Conservation (phyloP, 768 basidiomycete genomes). For the Hypsizygus marmoreus region DNA sequence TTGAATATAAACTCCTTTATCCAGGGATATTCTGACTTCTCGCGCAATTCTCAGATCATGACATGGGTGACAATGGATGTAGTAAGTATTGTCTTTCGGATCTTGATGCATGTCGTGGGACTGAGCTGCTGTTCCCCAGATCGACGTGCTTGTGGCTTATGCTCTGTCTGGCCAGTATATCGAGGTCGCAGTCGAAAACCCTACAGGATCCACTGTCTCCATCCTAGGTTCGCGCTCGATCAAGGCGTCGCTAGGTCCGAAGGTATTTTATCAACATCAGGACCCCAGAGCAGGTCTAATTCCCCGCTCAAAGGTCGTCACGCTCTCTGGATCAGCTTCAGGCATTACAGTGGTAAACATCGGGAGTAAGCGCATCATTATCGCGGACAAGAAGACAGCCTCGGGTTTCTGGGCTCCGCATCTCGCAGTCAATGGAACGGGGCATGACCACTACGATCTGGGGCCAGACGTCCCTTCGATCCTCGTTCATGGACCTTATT, state of each 20-base stretch:
- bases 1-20: background rate
- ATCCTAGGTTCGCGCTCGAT: constrained; percentile 24
- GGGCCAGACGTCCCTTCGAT: constrained; percentile 29
- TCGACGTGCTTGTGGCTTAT: constrained; percentile 38
- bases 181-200: constrained; percentile 25
- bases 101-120: background rate
- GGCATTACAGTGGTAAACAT: constrained; percentile 41
- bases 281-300: background rate
- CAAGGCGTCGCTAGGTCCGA: constrained; percentile 17
- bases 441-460: constrained; percentile 28
- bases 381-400: constrained; percentile 59
- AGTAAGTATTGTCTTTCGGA: constrained; percentile 11
- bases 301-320: constrained; percentile 43
- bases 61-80: constrained; percentile 42
- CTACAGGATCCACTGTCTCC: constrained; percentile 5
- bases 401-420: constrained; percentile 65
- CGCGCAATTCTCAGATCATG: constrained; percentile 25
- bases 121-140: constrained; percentile 13
- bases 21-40: background rate
- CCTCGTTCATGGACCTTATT: constrained; percentile 35
- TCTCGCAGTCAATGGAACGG: constrained; percentile 28
- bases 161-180: constrained; percentile 37
- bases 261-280: constrained; percentile 11
- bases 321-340: constrained; percentile 43
- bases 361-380: constrained; percentile 51